Evolutionary conservation across 305 asterid genomes (phyloP).

Genomic region (Rubia peregrina): DNA sequence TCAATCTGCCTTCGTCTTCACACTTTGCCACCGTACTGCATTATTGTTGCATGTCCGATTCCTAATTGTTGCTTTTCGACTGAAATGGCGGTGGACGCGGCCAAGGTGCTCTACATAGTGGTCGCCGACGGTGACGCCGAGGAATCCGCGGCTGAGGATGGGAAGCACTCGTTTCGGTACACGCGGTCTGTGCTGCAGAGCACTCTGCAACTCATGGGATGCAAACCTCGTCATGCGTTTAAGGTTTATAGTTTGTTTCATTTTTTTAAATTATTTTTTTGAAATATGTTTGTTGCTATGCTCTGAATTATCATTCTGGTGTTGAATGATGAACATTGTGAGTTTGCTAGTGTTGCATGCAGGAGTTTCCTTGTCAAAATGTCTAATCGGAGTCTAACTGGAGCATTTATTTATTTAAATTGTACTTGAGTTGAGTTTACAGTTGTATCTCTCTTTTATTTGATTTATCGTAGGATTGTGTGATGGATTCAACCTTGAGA

Average conservation of each 20-base stretch:
- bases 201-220: constrained; percentile 90
- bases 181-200: constrained; percentile 91
- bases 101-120: constrained; percentile 74
- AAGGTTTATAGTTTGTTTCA: constrained; percentile 34
- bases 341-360: constrained; percentile 10
- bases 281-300: neutral
- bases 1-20: neutral
- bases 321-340: neutral
- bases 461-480: neutral
- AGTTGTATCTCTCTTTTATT: neutral
- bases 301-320: neutral
- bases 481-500: neutral
- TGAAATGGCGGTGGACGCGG: constrained; percentile 35
- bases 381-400: neutral
- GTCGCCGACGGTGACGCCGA: constrained; percentile 67
- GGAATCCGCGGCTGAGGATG: constrained; percentile 19
- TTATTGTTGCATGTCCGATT: constrained; percentile 15
- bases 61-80: neutral
- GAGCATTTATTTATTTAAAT: too few relatives aligned
- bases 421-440: neutral
- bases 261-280: neutral
- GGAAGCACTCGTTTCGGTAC: constrained; percentile 54
- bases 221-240: constrained; percentile 94
- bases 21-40: neutral
- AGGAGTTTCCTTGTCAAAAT: neutral